Percentiles rank a stretch among this genome's conserved stretches.
phyloP scores from a whole-genome alignment of 345 rosid species.

The Salix caprea region DNA sequence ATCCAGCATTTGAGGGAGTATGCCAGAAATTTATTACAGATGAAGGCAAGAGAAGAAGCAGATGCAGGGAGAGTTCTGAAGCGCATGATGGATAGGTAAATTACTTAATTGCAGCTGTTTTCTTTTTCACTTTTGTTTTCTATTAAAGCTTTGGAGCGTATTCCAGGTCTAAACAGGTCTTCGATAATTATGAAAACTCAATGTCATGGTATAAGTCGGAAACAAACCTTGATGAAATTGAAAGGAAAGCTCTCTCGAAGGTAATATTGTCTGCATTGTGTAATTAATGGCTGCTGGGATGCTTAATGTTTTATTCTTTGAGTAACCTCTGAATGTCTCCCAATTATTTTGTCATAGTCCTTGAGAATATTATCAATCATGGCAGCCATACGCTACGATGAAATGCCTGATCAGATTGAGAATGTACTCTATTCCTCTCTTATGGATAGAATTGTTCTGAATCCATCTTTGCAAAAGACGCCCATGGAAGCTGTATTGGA shows the following conservation, averaged over 20 bases:
- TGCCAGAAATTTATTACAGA: slow-evolving; percentile 56
- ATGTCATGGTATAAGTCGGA: slow-evolving; percentile 61
- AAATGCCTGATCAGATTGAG: too few species aligned
- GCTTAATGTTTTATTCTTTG: background rate
- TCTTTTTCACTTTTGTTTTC: too few species aligned
- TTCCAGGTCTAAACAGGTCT: slow-evolving; percentile 60
- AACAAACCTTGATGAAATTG: slow-evolving; percentile 57
- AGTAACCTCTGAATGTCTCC: background rate
- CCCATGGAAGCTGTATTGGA: too few species aligned
- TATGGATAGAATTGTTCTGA: too few species aligned
- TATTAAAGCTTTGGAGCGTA: slow-evolving; percentile 10
- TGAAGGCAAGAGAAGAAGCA: slow-evolving; percentile 72
- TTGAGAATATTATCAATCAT: too few species aligned
- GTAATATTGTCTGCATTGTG: slow-evolving; percentile 32
- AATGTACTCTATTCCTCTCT: too few species aligned
- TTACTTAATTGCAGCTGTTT: background rate
- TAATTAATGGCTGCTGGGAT: background rate
- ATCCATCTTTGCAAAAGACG: too few species aligned
- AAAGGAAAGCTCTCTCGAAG: slow-evolving; percentile 58
- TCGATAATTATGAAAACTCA: slow-evolving; percentile 58
- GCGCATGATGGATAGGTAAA: slow-evolving; percentile 68
- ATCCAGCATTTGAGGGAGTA: slow-evolving; percentile 45
- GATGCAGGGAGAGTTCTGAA: slow-evolving; percentile 48
- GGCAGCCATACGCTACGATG: too few species aligned
- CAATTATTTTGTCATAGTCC: too few species aligned